These are phyloP conservation scores for Fusarium sp. DNA, from an alignment of 2,329 filamentous ascomycete species.

Conservation along the genomic window DNA sequence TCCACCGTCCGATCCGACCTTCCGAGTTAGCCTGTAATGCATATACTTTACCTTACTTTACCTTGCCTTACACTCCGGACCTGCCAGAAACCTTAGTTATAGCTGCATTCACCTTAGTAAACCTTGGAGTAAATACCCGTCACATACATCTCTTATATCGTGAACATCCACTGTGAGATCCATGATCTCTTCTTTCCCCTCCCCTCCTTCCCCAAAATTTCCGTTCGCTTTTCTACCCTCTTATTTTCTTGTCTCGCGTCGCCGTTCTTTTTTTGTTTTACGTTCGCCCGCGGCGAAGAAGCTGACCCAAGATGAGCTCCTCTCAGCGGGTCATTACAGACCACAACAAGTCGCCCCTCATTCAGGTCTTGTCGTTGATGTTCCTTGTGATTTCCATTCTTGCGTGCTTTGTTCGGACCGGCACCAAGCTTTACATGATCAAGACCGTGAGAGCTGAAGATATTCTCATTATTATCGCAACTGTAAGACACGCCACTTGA, in stretches of 20 bases:
- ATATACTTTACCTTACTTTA: background rate
- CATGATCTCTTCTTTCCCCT: background rate
- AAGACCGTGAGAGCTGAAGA: constrained; percentile 47
- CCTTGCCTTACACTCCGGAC: background rate
- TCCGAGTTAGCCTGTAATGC: constrained; percentile 6
- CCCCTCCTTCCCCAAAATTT: background rate
- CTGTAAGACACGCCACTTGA: constrained; percentile 25
- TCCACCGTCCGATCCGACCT: constrained; percentile 13
- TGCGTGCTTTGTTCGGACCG: constrained; percentile 42
- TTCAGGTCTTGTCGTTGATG: constrained; percentile 49
- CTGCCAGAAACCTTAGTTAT: background rate
- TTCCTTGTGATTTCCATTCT: constrained; percentile 48
- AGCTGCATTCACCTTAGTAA: background rate
- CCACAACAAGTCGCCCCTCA: constrained; percentile 49
- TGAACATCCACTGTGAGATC: background rate
- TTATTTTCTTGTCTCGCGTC: background rate
- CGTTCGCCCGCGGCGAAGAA: constrained; percentile 2
- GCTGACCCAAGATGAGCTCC: constrained; percentile 34
- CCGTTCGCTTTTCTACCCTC: background rate
- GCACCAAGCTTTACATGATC: constrained; percentile 50
- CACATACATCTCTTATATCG: constrained; percentile 4
- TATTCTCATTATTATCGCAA: constrained; percentile 42
- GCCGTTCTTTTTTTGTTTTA: background rate
- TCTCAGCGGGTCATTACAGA: constrained; percentile 47
- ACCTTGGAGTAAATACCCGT: background rate